These are phyloP conservation scores for Ophiognomonia clavigignenti-juglandacearum DNA, from an alignment of 2,329 filamentous ascomycete genomes.

Conservation along the genomic window DNA sequence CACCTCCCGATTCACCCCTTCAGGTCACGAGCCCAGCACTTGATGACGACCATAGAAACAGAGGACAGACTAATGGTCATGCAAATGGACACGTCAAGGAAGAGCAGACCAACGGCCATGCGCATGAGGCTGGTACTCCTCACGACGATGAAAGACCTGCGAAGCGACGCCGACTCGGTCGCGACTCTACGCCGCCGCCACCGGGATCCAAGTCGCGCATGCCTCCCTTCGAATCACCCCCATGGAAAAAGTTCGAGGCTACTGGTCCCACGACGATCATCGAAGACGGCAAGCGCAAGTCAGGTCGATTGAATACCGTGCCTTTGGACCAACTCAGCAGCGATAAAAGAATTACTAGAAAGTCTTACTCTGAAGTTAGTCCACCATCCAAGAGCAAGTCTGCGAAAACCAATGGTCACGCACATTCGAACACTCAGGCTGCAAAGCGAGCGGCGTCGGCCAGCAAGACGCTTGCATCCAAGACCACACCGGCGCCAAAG, in stretches of 20 bases:
- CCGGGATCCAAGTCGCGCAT: slow-evolving; percentile 30
- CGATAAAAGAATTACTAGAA: slow-evolving; percentile 48
- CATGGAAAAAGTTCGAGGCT: slow-evolving; percentile 83
- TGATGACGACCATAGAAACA: neutral
- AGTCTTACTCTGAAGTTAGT: slow-evolving; percentile 32
- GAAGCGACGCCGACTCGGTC: slow-evolving; percentile 60
- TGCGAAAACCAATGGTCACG: slow-evolving; percentile 25
- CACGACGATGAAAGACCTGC: slow-evolving; percentile 47
- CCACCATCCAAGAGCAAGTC: slow-evolving; percentile 23
- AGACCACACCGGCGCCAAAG: slow-evolving; percentile 2
- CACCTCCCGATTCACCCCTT: slow-evolving; percentile 7
- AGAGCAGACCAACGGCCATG: slow-evolving; percentile 18
- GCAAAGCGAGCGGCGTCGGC: slow-evolving; percentile 26
- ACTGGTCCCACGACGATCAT: slow-evolving; percentile 86
- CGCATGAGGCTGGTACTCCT: slow-evolving; percentile 19
- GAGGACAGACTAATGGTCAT: neutral
- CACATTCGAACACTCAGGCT: slow-evolving; percentile 18
- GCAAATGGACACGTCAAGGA: slow-evolving; percentile 21
- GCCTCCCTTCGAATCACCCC: slow-evolving; percentile 66
- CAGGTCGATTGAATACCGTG: slow-evolving; percentile 56
- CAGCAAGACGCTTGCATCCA: slow-evolving; percentile 21
- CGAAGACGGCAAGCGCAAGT: slow-evolving; percentile 65
- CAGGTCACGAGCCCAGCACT: neutral
- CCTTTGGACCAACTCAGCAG: slow-evolving; percentile 48
- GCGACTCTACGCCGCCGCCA: slow-evolving; percentile 38